These are phyloP conservation scores for Parachlorella kessleri DNA, from an alignment of 139 green algal genomes.

Conservation along the genomic window DNA sequence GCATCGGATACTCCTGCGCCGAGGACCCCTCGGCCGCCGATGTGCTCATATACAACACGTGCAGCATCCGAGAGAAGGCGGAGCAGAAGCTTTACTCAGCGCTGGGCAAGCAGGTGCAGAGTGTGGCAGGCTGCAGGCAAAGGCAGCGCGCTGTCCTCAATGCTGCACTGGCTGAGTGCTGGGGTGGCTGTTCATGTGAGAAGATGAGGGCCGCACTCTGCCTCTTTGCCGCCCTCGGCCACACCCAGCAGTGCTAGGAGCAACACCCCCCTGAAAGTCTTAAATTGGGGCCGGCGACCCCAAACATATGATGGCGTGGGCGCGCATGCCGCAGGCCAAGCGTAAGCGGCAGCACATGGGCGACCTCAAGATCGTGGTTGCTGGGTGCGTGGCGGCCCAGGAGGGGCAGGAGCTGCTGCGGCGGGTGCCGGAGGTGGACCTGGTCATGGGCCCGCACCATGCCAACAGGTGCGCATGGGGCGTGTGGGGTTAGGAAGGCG, in stretches of 20 bases:
- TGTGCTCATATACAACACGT: conserved; percentile 99
- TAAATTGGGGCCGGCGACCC: no score
- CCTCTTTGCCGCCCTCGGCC: no score
- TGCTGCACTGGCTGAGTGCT: no score
- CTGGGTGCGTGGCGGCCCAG: conserved; percentile 92
- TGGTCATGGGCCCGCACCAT: conserved; percentile 98
- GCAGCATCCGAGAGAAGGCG: conserved; percentile 94
- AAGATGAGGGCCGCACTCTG: no score
- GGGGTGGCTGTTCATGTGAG: no score
- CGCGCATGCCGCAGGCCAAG: conserved; percentile 89
- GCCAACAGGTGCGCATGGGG: conserved; percentile 78
- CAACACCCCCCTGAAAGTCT: no score
- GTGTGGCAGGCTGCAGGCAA: no score
- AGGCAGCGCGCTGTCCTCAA: no score
- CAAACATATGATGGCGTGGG: no score
- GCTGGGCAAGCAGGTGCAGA: conserved; percentile 68
- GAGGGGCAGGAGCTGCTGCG: conserved; percentile 89
- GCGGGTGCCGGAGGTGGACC: conserved; percentile 94
- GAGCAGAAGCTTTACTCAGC: conserved; percentile 96
- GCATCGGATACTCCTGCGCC: conserved; percentile 80
- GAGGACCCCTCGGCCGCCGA: conserved; percentile 80
- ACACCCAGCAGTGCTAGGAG: no score
- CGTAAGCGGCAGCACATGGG: conserved; percentile 72
- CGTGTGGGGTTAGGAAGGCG: no score
- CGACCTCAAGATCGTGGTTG: conserved; percentile 89